Percentiles rank a stretch among this genome's conserved stretches.
These are phyloP conservation scores for Pinus taeda DNA, from an alignment of 75 land plant genomes.

Conservation along the genomic window DNA sequence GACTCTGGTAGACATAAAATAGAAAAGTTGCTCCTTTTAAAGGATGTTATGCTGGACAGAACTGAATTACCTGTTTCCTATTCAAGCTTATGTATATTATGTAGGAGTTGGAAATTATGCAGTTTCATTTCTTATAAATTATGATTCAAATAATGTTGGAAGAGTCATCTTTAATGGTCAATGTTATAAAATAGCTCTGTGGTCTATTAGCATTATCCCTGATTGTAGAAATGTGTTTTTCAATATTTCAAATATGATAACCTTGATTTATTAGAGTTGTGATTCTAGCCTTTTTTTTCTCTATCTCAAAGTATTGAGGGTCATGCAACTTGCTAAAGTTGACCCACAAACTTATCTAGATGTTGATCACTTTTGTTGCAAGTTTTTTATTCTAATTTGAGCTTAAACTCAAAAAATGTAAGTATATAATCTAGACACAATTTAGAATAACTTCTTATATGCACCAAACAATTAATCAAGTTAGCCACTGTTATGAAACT, in stretches of 20 bases:
- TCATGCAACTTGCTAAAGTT: background rate
- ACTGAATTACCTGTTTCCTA: background rate
- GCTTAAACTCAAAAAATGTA: background rate
- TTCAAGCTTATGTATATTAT: slow-evolving; percentile 60
- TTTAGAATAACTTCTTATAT: background rate
- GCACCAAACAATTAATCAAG: background rate
- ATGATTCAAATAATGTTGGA: slow-evolving; percentile 28
- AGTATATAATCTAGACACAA: background rate
- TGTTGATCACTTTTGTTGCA: background rate
- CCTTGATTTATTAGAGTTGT: background rate
- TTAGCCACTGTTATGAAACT: no score
- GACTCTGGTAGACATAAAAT: background rate
- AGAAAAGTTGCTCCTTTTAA: background rate
- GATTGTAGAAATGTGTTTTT: slow-evolving; percentile 63
- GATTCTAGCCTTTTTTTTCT: no score
- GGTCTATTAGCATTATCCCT: slow-evolving; percentile 87
- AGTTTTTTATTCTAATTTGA: background rate
- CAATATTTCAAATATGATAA: slow-evolving; percentile 65
- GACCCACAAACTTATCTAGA: background rate
- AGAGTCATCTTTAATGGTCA: slow-evolving; percentile 34
- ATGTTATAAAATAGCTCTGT: slow-evolving; percentile 53
- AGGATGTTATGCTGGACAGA: background rate
- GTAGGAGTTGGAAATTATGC: slow-evolving; percentile 42
- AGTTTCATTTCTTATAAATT: slow-evolving; percentile 69
- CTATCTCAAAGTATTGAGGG: background rate